Percentiles rank a stretch among this genome's conserved stretches.
These are phyloP conservation scores for Blastocystis sp. DNA, from an alignment of 352 stramenopile species.

Conservation along the genomic window DNA sequence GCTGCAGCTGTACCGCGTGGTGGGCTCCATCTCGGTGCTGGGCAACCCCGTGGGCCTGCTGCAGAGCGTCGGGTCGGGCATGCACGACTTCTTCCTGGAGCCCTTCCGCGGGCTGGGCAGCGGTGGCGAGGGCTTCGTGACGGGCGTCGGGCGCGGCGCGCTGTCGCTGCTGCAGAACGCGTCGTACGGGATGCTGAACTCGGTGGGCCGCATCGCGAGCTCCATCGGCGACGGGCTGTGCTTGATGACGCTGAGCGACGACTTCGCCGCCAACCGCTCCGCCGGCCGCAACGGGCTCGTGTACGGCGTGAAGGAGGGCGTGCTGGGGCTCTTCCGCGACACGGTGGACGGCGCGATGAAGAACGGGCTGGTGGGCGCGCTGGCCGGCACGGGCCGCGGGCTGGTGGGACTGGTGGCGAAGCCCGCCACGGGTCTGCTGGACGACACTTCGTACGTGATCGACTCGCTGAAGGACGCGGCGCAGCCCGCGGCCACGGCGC, in stretches of 20 bases:
- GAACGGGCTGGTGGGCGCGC: constrained; percentile 77
- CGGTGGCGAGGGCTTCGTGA: constrained; percentile 82
- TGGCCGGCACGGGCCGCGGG: constrained; percentile 79
- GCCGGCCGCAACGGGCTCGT: constrained; percentile 85
- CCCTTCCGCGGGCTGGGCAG: constrained; percentile 83
- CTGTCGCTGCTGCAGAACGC: constrained; percentile 85
- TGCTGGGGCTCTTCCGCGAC: constrained; percentile 85
- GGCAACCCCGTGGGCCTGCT: constrained; percentile 84
- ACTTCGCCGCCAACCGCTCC: constrained; percentile 82
- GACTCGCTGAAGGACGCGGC: constrained; percentile 81
- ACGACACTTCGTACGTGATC: constrained; percentile 80
- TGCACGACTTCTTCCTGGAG: constrained; percentile 88
- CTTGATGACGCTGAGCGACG: constrained; percentile 82
- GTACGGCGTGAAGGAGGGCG: constrained; percentile 83
- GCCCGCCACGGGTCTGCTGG: constrained; percentile 81
- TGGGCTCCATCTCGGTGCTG: constrained; percentile 78
- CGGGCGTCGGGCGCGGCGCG: constrained; percentile 83
- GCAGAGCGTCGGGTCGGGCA: constrained; percentile 80
- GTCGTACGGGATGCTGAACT: constrained; percentile 86
- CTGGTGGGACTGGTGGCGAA: constrained; percentile 84
- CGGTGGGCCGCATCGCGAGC: constrained; percentile 86
- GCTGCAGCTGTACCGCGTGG: constrained; percentile 71
- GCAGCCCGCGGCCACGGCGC: constrained; percentile 77
- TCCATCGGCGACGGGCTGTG: constrained; percentile 85
- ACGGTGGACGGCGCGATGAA: constrained; percentile 83